Evolutionary conservation across 306 rosid species (phyloP), one percentile per base, ranked within the genome.

Genomic region (Lathyrus oleraceus): DNA sequence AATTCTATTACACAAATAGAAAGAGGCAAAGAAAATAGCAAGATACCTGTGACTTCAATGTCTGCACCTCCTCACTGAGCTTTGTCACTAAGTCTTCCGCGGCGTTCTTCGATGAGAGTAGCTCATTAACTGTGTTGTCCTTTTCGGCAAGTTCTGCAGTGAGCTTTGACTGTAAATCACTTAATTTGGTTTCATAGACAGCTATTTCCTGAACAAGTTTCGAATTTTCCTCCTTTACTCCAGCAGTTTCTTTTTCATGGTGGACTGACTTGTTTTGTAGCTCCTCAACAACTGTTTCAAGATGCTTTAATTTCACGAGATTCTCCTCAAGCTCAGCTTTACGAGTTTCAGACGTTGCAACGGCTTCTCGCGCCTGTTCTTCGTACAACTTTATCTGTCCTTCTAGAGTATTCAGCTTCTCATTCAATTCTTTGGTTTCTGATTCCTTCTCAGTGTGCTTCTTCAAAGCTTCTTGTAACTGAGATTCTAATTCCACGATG

Each of bases 41-140:
- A 8, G 38, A 32, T 81, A 95, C 99, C 99, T 95, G 93, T 54
- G 92, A 91, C 67, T 89, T 86, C 54, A 95, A 78, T 63, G 78
- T 72, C 80, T 91, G 84, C 68, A 78, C 84, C 73, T 95, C 96
- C 19, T 82, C 81, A 69, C 82, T 64, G 38, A 86, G 95, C 81
- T 83, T 83, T 32, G 65, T 73, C 17, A 44, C 77, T 60, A 91
- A 81, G 65, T 91, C 88, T 62, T 87, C 87, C 4, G 86, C 53
- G 2, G 76, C 75, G 80, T 81, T 82, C 79, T 80, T 85, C 8
- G 79, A 65, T 47, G 62, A 27, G 53, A 71, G 80, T 72, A 88
- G 80, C 63, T 83, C 81, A 81, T 83, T 85, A 70, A 44, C 70
- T 28, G 85, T 77, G 57, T 78, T 89, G 4, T 87, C 91, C 80